phyloP scores from a whole-genome alignment of 2,329 filamentous ascomycete genomes.

The Botryosphaeria dothidea region DNA sequence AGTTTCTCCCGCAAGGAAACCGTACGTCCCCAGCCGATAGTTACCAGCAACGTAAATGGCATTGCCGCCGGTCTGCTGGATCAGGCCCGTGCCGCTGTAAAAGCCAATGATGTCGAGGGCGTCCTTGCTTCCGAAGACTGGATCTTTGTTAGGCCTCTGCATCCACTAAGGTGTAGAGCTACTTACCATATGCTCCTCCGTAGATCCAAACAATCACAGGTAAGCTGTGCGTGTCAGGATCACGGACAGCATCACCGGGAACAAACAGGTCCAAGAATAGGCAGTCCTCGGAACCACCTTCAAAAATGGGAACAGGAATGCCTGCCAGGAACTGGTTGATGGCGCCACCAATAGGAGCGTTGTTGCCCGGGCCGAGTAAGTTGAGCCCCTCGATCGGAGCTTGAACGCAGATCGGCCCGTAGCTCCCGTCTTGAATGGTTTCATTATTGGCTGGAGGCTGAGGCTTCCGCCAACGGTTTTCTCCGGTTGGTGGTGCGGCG shows the following conservation, averaged over 20 bases:
- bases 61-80: slow-evolving; percentile 13
- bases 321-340: slow-evolving; percentile 14
- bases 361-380: slow-evolving; percentile 16
- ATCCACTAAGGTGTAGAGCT: background rate
- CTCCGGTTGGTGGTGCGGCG: slow-evolving; percentile 35
- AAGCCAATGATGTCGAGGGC: slow-evolving; percentile 16
- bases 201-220: slow-evolving; percentile 14
- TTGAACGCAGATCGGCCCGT: slow-evolving; percentile 19
- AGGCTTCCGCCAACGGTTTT: slow-evolving; percentile 26
- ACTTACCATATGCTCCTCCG: slow-evolving; percentile 11
- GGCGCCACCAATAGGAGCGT: slow-evolving; percentile 13
- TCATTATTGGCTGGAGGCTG: slow-evolving; percentile 13
- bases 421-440: slow-evolving; percentile 18
- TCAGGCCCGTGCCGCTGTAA: slow-evolving; percentile 4
- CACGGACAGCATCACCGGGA: slow-evolving; percentile 11
- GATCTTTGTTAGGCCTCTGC: background rate
- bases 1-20: slow-evolving; percentile 50
- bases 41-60: slow-evolving; percentile 52
- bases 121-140: slow-evolving; percentile 17
- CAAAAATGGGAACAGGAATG: slow-evolving; percentile 10
- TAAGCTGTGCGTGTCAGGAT: background rate
- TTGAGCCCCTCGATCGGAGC: slow-evolving; percentile 11
- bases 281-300: slow-evolving; percentile 12
- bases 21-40: slow-evolving; percentile 46
- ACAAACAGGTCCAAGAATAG: slow-evolving; percentile 18